These are phyloP conservation scores for Solanum rostratum DNA, from an alignment of 257 asterid genomes.

Conservation along the genomic window DNA sequence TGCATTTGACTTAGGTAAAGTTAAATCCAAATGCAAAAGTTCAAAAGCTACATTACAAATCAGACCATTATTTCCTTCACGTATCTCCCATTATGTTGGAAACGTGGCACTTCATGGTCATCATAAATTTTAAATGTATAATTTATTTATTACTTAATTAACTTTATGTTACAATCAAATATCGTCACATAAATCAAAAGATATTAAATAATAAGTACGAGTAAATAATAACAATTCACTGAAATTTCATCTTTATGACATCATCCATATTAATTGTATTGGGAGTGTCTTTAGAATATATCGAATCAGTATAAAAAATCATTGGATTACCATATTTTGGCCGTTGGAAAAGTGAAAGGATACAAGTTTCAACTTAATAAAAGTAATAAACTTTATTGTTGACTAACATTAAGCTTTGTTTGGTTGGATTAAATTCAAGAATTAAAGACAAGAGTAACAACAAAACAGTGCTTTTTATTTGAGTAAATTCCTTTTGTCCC, in stretches of 20 bases:
- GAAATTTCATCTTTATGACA: background rate
- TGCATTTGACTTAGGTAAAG: background rate
- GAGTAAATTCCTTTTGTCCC: background rate
- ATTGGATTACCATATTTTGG: background rate
- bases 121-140: background rate
- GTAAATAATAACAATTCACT: background rate
- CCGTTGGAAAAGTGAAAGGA: background rate
- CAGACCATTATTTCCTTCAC: background rate
- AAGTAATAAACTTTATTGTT: background rate
- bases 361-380: background rate
- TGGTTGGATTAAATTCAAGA: background rate
- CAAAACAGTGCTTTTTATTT: background rate
- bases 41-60: background rate
- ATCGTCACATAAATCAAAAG: background rate
- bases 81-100: background rate
- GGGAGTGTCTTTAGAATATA: background rate
- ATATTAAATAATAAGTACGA: background rate
- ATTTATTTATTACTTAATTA: background rate
- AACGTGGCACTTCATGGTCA: background rate
- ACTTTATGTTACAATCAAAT: background rate
- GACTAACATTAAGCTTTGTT: background rate
- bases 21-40: background rate
- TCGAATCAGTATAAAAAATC: background rate
- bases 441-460: background rate
- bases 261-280: background rate